Evolutionary conservation across 2,329 filamentous ascomycete species (phyloP), one percentile per base, ranked within the genome.

Genomic region (Neopestalotiopsis sp.): DNA sequence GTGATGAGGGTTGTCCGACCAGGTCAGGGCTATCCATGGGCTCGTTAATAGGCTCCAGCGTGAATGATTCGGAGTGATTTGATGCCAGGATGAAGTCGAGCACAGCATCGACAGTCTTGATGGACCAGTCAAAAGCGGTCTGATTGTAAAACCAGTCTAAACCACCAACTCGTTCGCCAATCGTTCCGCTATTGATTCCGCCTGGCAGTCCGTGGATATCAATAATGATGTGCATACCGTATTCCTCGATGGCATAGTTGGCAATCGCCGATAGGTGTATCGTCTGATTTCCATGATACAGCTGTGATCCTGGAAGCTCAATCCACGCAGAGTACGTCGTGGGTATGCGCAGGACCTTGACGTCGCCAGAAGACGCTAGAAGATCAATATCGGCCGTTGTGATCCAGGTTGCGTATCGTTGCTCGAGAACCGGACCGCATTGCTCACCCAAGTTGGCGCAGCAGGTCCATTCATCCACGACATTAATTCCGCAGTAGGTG

Each of bases 31-130:
- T 79, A 72, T 81, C 80, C 38, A 71, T 74, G 0, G 79, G 72
- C 65, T 82, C 79, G 71, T 82, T 82, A 71, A 82, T 77, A 4
- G 79, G 78, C 3, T 73, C 75, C 56, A 82, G 69, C 66, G 78
- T 80, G 71, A 76, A 81, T 10, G 73, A 74, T 65, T 79, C 72
- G 4, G 74, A 72, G 20, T 68, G 72, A 13, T 74, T 75, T 4
- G 75, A 77, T 10, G 66, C 66, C 61, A 76, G 67, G 63, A 82
- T 77, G 67, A 77, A 82, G n/a, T 69, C 66, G 13, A 81, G 69
- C 1, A 78, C 74, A 1, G 72, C 72, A 20, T 79, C 77, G 52
- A 81, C 72, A 7, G 75, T 78, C 40, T 74, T 61, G 65, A 75
- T 75, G 1, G 77, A 79, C 56, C 77, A 79, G 52, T 77, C 75